Base-by-base conservation (phyloP, 1,284 basidiomycete genomes). In the Moesziomyces sp. region DNA sequence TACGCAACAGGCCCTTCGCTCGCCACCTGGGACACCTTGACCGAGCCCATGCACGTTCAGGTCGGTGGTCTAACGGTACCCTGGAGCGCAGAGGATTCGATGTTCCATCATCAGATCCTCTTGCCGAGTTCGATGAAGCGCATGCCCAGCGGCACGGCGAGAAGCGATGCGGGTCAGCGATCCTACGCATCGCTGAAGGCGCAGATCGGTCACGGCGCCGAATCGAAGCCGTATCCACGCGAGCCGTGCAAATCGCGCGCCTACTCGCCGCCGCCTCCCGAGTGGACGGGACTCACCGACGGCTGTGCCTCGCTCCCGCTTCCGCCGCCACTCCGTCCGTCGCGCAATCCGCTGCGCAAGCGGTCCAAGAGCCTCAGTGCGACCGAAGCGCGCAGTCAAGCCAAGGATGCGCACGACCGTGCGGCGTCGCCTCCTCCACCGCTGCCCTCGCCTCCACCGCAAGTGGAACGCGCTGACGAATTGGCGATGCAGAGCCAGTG, bases 121-220 rank as follows among this genome's bases (percentile, higher is more conserved):
- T 60, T 69, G 43, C 60, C 60, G 10, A 59, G 56, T 9, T 55
- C 66, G 11, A 63, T 63, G 66, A 69, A 56, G 43, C 38, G 38
- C 16, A 18, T 18, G 6, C 38, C 38, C 16, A 40, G 14, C 30
- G 10, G 10, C 11, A 14, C 16, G 6, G 38, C 38, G 14, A 18
- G 38, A 8, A 18, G 16, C 38, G 38, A 40, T 6, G 38, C 18
- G 16, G 38, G 38, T 16, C 14, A 40, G 13, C 38, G 38, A 40
- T 40, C 38, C 38, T 18, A 40, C 7, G 38, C 38, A 0, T 40
- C 38, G 6, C 38, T 40, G 40, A 56, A n/a, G 21, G 57, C 63
- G 23, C 30, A 59, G 4, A 26, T 56, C 13, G 63, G 63, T 16
- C 63, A 66, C 24, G 63, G 42, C 19, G 38, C 30, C 19, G 44